Conservation (phyloP, 805 yeast species). For the Phaffomyces antillensis region DNA sequence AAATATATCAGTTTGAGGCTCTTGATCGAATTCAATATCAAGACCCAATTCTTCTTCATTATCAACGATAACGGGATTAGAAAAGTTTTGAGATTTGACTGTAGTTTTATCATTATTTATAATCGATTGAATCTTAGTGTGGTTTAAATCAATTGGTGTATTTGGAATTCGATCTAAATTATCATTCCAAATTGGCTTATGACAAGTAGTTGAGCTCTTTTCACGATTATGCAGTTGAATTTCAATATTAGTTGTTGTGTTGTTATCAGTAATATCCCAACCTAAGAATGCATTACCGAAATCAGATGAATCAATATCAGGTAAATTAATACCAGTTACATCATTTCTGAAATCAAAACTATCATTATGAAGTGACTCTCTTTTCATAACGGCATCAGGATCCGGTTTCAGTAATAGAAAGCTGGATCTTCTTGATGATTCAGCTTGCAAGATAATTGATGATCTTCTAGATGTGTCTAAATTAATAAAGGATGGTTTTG, state of each 20-base stretch:
- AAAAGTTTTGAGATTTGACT: slow-evolving; percentile 13
- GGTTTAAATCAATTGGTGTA: slow-evolving; percentile 9
- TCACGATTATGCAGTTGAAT: not conserved
- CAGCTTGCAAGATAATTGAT: slow-evolving; percentile 6
- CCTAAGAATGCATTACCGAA: slow-evolving; percentile 37
- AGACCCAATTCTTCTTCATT: slow-evolving; percentile 17
- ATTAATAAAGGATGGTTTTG: slow-evolving; percentile 19
- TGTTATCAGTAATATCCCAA: slow-evolving; percentile 16
- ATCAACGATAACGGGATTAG: slow-evolving; percentile 15
- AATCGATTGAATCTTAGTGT: slow-evolving; percentile 12
- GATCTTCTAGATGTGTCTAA: slow-evolving; percentile 15
- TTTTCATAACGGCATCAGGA: not conserved
- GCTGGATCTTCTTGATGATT: not conserved
- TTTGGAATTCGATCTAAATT: not conserved
- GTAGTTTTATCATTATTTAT: slow-evolving; percentile 12
- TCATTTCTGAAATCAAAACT: not conserved
- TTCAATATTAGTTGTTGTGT: no score
- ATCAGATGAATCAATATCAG: slow-evolving; percentile 42
- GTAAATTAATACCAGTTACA: slow-evolving; percentile 22
- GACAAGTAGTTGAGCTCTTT: no score
- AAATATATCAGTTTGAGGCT: slow-evolving; percentile 4
- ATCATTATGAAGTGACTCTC: slow-evolving; percentile 2
- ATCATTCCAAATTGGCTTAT: slow-evolving; percentile 19
- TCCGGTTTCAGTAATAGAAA: not conserved
- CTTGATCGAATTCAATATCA: slow-evolving; percentile 18